These are phyloP conservation scores for Alternaria novae-zelandiae DNA, from an alignment of 2,329 filamentous ascomycete species.

Conservation along the genomic window DNA sequence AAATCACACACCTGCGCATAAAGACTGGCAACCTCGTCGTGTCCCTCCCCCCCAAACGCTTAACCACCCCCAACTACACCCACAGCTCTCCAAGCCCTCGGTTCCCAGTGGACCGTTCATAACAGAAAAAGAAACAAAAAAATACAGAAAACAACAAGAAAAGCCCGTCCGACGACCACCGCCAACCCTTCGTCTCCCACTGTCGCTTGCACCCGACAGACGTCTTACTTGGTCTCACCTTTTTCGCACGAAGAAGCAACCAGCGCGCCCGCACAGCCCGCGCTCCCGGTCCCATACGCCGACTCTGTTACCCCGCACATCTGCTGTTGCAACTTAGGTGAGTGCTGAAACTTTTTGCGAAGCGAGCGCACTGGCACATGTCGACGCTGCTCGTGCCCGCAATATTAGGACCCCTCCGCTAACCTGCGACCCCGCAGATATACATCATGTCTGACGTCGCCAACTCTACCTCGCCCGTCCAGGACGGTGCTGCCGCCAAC, in stretches of 20 bases:
- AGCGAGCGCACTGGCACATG: constrained; percentile 41
- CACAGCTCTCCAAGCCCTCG: constrained; percentile 35
- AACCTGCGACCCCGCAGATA: constrained; percentile 30
- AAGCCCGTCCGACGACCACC: constrained; percentile 36
- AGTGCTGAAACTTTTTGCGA: constrained; percentile 34
- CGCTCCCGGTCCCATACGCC: constrained; percentile 24
- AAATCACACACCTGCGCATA: constrained; percentile 36
- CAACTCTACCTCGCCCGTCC: constrained; percentile 59
- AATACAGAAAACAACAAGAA: constrained; percentile 48
- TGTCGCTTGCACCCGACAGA: constrained; percentile 40
- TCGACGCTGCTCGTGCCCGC: constrained; percentile 37
- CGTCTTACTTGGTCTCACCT: constrained; percentile 25
- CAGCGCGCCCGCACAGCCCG: constrained; percentile 28
- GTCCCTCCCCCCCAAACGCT: constrained; percentile 28
- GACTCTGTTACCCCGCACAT: constrained; percentile 25
- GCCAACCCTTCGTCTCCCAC: constrained; percentile 34
- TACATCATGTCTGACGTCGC: constrained; percentile 53
- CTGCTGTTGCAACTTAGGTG: constrained; percentile 36
- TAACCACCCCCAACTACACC: constrained; percentile 29
- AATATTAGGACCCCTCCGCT: constrained; percentile 30
- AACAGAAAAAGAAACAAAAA: constrained; percentile 50
- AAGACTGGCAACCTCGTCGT: constrained; percentile 24
- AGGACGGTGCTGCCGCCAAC: constrained; percentile 75
- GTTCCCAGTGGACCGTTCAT: constrained; percentile 43
- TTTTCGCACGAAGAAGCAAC: constrained; percentile 26